Percentiles rank a stretch among this genome's conserved stretches.
These are phyloP conservation scores for Schizopora paradoxa DNA, from an alignment of 1,284 basidiomycete species.

Conservation along the genomic window DNA sequence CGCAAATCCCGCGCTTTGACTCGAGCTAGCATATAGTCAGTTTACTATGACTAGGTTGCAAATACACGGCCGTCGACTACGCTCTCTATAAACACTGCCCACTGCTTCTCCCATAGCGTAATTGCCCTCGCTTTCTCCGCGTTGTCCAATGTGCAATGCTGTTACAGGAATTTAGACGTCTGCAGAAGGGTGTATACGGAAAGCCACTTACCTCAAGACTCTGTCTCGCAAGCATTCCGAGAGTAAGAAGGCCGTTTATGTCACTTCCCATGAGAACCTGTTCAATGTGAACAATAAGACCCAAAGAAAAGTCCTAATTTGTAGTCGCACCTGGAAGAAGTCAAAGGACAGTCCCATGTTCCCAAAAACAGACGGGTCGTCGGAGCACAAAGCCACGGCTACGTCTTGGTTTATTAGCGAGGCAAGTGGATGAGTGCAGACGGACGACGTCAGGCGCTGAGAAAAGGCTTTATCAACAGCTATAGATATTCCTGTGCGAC, in stretches of 20 bases:
- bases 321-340: constrained; percentile 51
- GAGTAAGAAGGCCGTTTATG: constrained; percentile 51
- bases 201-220: constrained; percentile 48
- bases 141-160: constrained; percentile 50
- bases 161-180: constrained; percentile 6
- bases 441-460: constrained; percentile 64
- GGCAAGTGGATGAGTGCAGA: constrained; percentile 69
- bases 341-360: constrained; percentile 71
- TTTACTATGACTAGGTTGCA: too few species aligned
- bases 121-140: constrained; percentile 45
- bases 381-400: constrained; percentile 62
- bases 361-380: constrained; percentile 70
- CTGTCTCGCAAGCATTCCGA: constrained; percentile 55
- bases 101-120: constrained; percentile 45
- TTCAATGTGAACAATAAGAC: constrained; percentile 2
- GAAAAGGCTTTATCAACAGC: constrained; percentile 2
- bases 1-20: too few species aligned
- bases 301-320: constrained; percentile 14
- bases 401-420: constrained; percentile 64
- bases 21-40: too few species aligned
- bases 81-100: constrained; percentile 47
- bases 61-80: constrained; percentile 27
- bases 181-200: constrained; percentile 4
- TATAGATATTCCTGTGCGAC: constrained; percentile 15
- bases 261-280: constrained; percentile 63